Percentiles rank a stretch among this genome's conserved stretches.
Conservation (phyloP, 1,139 yeast species). For the Pichia sp. region DNA sequence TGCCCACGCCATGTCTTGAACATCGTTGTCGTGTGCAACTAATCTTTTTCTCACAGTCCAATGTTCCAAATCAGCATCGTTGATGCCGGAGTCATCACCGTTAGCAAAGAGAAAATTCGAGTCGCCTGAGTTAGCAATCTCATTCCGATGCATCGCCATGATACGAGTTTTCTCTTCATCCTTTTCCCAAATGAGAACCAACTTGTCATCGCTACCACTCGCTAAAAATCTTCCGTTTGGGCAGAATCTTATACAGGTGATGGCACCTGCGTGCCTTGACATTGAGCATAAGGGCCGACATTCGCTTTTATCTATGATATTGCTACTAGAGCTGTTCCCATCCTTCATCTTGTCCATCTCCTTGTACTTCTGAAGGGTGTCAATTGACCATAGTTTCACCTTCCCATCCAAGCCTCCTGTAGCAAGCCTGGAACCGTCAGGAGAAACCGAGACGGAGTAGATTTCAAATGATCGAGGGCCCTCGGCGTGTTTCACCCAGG, state of each 20-base stretch:
- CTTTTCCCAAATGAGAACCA: conserved; percentile 86
- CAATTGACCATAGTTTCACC: conserved; percentile 84
- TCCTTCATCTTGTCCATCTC: conserved; percentile 2
- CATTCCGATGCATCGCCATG: conserved; percentile 40
- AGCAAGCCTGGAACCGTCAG: conserved; percentile 81
- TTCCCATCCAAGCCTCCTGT: conserved; percentile 96
- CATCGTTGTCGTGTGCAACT: conserved; percentile 95
- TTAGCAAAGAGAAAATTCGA: conserved; percentile 58
- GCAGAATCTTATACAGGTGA: conserved; percentile 85
- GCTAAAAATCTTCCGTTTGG: conserved; percentile 91
- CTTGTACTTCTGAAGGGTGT: conserved; percentile 44
- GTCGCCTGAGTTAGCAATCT: conserved; percentile 60
- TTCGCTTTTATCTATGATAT: conserved; percentile 34
- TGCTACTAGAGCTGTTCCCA: not conserved
- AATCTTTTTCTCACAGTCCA: conserved; percentile 91
- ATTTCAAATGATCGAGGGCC: conserved; percentile 80
- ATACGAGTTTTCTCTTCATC: conserved; percentile 54
- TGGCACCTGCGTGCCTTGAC: conserved; percentile 86
- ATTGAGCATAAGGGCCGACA: conserved; percentile 67
- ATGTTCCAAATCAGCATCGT: conserved; percentile 63
- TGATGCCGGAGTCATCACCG: conserved; percentile 36
- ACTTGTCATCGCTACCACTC: conserved; percentile 92
- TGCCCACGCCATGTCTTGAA: conserved; percentile 97
- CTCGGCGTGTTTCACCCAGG: conserved; percentile 71
- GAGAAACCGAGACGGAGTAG: conserved; percentile 74